Base-by-base conservation (phyloP, 331 rosid species). In the Spiraea crenata region DNA sequence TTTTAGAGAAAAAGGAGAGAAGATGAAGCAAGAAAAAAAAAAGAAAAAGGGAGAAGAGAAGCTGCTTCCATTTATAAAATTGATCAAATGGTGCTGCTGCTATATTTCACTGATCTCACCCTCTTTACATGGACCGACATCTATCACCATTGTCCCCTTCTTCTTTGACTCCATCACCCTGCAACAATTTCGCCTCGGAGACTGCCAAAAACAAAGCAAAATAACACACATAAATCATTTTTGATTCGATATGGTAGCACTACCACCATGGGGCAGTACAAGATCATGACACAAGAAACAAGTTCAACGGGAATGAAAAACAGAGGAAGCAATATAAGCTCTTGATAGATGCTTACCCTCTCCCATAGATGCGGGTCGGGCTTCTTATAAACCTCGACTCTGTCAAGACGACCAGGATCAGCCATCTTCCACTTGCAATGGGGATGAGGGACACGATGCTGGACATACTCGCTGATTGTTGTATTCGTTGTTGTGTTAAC, bases 131-230 rank as follows among this genome's bases (percentile, higher is more conserved):
- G 79, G 38, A 51, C 96, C 98, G 57, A 95, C 99, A 65, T 88
- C 84, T 49, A 92, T 83, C 77, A 78, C 77, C 88, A 89, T 49
- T 38, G 83, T 80, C 69, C 89, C 89, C 70, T 75, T 76, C 83
- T 86, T 84, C 72, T 67, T 77, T 1, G 92, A 71, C 20, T 81
- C 74, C 88, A 74, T 63, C 55, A 95, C 76, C 80, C 90, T 82
- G 88, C 99, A 95, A 78, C 99, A 95, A 63, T 87, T 95, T 80
- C 98, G 88, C 70, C 98, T 83, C 13, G 99, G 99, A 9, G 96
- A 86, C 99, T 95, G 87, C 64, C 45, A 11, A 11, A 64, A 20
- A 69, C 56, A 44, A 47, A 69, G 65, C 59, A 63, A 74, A 61
- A 45, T 15, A 69, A 82, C 35, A 49, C 59, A 12, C 41, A 45